phyloP scores from a whole-genome alignment of 495 filamentous ascomycete genomes.

The Xylaria palmicola region DNA sequence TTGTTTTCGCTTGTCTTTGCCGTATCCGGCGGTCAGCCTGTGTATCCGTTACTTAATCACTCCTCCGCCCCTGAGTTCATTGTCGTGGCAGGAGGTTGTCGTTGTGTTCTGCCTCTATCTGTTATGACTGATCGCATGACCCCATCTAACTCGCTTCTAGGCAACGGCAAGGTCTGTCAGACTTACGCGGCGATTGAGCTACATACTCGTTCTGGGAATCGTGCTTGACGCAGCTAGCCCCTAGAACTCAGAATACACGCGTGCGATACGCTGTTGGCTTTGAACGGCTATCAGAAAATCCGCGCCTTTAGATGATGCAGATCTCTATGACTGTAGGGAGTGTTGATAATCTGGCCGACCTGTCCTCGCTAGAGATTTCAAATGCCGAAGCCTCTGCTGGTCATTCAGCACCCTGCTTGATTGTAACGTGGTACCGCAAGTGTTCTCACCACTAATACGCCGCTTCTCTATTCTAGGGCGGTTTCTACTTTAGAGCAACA shows the following conservation, averaged over 20 bases:
- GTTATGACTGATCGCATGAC: constrained; percentile 11
- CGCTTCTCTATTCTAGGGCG: background rate
- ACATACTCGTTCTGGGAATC: background rate
- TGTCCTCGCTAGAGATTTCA: constrained; percentile 7
- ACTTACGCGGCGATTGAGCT: background rate
- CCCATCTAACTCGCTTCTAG: background rate
- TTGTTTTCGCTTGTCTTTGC: constrained; percentile 35
- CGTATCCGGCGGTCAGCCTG: constrained; percentile 22
- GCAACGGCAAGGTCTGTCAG: background rate
- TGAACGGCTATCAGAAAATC: background rate
- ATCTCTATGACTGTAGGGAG: background rate
- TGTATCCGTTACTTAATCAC: constrained; percentile 24
- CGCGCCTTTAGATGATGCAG: background rate
- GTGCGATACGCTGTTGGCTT: background rate
- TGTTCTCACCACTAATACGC: constrained; percentile 6
- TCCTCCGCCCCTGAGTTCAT: constrained; percentile 11
- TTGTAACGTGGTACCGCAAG: constrained; percentile 19
- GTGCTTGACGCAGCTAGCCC: background rate
- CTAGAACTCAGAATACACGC: background rate
- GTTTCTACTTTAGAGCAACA: background rate
- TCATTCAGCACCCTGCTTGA: constrained; percentile 11
- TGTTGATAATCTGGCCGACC: background rate
- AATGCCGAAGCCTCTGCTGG: constrained; percentile 17
- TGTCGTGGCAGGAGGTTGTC: background rate
- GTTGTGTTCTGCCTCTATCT: constrained; percentile 11